Evolutionary conservation across 2,329 filamentous ascomycete species (phyloP), one percentile per base, ranked within the genome.

Genomic region (Rachicladosporium sp.): DNA sequence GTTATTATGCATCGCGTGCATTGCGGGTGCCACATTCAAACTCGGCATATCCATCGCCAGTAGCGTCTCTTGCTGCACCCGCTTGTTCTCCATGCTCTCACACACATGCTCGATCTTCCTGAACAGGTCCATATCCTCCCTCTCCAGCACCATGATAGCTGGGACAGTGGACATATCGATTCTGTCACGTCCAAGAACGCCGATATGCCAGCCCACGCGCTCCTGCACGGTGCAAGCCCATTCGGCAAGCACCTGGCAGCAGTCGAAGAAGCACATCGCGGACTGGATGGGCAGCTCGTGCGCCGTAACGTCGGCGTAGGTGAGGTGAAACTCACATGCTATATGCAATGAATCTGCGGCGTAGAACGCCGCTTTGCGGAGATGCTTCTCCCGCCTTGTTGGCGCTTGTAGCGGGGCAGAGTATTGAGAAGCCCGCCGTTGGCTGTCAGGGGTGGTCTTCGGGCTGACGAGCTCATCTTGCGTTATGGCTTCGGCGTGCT

Each of bases 181-280:
- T 0, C 82, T 73, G 46, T 93, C 83, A 43, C 82, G 80, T 9
- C 89, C 89, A 2, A 96, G 71, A 4, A 95, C 77, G 4, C 89
- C 89, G 4, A 96, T 62, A 52, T 91, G 93, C 4, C 78, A 78
- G 0, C 89, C 89, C n/a, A 95, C 82, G 6, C 91, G 81, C 54
- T 95, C 88, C 59, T 98, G 91, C 3, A 96, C 76, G 1, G 87
- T 91, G 4, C 84, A 83, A 31, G 91, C 75, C 89, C 89, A 98
- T 61, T 96, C 89, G 1, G 86, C 86, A 27, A 98, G 73, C 1
- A 96, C 86, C 55, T 95, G 88, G 2, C 85, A 82, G 55, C 89
- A 96, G 55, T 96, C 89, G 53, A 94, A 93, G 4, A 83, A 80
- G 60, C 89, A 95, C 69, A 96, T 79, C 1, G 87, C 85, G 10